Conservation (phyloP, 1,284 basidiomycete genomes). For the Exobasidium cylindrosporum region DNA sequence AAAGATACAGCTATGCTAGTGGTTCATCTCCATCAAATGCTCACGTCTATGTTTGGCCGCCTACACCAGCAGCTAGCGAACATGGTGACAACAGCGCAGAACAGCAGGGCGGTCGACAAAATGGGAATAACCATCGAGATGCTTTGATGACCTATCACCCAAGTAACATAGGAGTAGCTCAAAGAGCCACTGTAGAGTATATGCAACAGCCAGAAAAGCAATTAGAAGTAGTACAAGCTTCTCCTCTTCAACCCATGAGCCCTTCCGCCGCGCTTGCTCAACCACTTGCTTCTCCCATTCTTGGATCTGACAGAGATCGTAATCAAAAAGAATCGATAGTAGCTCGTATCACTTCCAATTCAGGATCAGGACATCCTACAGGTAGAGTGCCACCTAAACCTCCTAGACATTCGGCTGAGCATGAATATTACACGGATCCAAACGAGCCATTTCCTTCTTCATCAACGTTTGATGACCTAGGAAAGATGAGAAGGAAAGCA, state of each 20-base stretch:
- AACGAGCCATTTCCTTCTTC: conserved; percentile 21
- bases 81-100: not conserved
- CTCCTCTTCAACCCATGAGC: conserved; percentile 20
- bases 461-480: conserved; percentile 30
- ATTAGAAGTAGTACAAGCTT: not conserved
- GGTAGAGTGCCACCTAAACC: conserved; percentile 30
- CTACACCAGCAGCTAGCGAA: conserved; percentile 29
- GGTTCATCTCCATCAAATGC: conserved; percentile 12
- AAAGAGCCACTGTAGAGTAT: conserved; percentile 9
- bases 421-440: conserved; percentile 27
- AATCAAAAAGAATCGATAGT: conserved; percentile 1
- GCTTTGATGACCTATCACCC: not conserved
- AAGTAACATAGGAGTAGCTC: not conserved
- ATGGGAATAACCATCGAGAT: not conserved
- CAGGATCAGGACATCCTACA: conserved; percentile 33
- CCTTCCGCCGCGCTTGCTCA: conserved; percentile 28
- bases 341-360: not conserved
- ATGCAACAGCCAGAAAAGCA: not conserved
- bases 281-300: conserved; percentile 21
- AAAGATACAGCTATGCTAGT: not conserved
- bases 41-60: conserved; percentile 45
- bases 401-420: not conserved
- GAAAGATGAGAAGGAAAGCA: conserved; percentile 33
- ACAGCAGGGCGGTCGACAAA: no score
- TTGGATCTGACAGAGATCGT: conserved; percentile 12